phyloP scores from a whole-genome alignment of 2,329 filamentous ascomycete genomes.

The Penicillium sp. region DNA sequence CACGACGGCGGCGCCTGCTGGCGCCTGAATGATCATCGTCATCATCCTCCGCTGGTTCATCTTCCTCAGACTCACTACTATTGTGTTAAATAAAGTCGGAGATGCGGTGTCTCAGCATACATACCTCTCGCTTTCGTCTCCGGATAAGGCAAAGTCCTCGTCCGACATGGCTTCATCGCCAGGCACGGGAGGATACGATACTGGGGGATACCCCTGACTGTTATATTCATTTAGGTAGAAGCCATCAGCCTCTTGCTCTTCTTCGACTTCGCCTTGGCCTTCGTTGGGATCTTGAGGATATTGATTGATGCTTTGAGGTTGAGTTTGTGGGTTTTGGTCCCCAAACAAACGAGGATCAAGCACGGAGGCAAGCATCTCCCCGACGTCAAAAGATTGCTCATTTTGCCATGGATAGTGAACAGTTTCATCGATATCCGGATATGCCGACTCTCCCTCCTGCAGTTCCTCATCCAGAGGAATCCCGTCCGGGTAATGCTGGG shows the following conservation, averaged over 20 bases:
- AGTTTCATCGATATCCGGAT: constrained; percentile 37
- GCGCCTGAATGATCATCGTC: constrained; percentile 26
- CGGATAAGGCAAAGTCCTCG: constrained; percentile 27
- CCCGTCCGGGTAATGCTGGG: constrained; percentile 16
- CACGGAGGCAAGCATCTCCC: constrained; percentile 25
- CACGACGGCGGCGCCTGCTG: constrained; percentile 33
- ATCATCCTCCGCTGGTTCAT: constrained; percentile 24
- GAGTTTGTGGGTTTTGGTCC: constrained; percentile 20
- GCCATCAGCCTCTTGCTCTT: constrained; percentile 15
- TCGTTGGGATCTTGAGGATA: not conserved
- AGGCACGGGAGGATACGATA: constrained; percentile 8
- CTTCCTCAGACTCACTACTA: constrained; percentile 28
- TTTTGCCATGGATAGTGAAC: constrained; percentile 37
- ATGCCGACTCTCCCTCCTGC: constrained; percentile 24
- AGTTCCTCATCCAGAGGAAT: constrained; percentile 20
- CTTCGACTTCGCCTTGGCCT: constrained; percentile 9
- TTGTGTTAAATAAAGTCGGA: constrained; percentile 8
- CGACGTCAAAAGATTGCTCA: constrained; percentile 14
- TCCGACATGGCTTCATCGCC: constrained; percentile 24
- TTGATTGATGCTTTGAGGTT: constrained; percentile 4
- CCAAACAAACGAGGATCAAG: constrained; percentile 38
- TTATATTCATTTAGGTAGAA: constrained; percentile 20
- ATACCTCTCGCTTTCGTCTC: constrained; percentile 30
- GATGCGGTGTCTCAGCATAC: constrained; percentile 2
- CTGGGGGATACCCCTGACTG: not conserved